Base-by-base conservation (phyloP, 164 flowering plant genomes). In the Magnolia kwangsiensis region DNA sequence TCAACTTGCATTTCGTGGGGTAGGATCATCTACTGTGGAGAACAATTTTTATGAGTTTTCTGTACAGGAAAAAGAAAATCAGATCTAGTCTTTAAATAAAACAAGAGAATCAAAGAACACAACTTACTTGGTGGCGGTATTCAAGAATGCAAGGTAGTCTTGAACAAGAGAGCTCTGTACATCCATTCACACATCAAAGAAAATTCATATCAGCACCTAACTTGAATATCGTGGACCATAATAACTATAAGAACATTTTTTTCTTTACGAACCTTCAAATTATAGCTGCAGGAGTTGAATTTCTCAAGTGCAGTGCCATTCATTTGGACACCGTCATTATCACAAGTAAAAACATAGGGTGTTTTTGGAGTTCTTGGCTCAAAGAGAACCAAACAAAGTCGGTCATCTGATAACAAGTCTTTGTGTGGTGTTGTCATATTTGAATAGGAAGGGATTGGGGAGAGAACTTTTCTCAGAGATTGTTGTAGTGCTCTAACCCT, bases 81-180 rank as follows among this genome's bases (percentile, higher is more conserved):
- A 27, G 14, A 20, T 50, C 11, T 14, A 50, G 29, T 13, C 37
- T 27, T 6, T 24, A 55, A 23, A 37, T 72, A 29, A 75, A 66
- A 58, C 10, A 24, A 16, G 21, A 51, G 29, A 50, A 27, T 37
- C n/a, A 51, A 69, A 58, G 55, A 72, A 67, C 16, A 20, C 29
- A 58, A 74, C 82, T 81, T 84, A 92, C 99, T 85, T 89, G 91
- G 84, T 90, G 27, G 98, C 99, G 18, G 88, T 75, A 71, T 94
- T 96, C 79, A 96, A 79, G 86, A 96, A 88, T 55, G 85, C 88
- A 63, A 92, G 81, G 72, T 90, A 96, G 76, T 92, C 95, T 82
- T 90, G 84, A 49, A 82, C 75, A 23, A 96, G 90, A 24, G 86
- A 84, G 82, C 61, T 84, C 99, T 96, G 94, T 21, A 74, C 11